Base-by-base conservation (phyloP, 2,329 filamentous ascomycete species). In the Aureobasidium sp. region DNA sequence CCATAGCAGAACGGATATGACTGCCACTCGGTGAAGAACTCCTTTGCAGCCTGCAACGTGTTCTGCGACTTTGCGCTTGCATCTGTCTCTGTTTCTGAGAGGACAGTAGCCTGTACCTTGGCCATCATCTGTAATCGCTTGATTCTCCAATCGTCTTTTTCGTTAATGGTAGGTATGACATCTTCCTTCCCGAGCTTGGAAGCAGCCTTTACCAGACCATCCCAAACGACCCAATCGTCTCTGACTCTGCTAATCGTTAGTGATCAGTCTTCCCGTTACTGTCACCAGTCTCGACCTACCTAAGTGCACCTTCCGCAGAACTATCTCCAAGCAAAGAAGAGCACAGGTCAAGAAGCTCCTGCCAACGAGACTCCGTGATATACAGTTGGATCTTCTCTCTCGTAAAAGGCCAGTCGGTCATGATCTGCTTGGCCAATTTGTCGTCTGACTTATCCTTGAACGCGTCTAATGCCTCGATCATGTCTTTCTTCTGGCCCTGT, bases 171-270 rank as follows among this genome's bases (percentile, higher is more conserved):
- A 27, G 37, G 55, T n/a, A 55, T 26, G 24, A 13, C 43, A 26
- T 62, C 60, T 7, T 26, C 15, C 34, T 59, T 48, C 2, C 61
- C 61, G 15, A 60, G 46, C 37, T 60, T 52, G 12, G 37, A 24
- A n/a, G 53, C 52, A 29, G 62, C 62, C 27, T 48, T 57, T 3
- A 60, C 48, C 20, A 59, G 48, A 20, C 62, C 62, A n/a, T 60
- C 56, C 62, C 62, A 63, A 26, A 56, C 60, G 9, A 39, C 41
- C 60, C 60, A 62, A 50, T 62, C 60, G 12, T 62, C 60, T 47
- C 50, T 53, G 41, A 62, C 41, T 29, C 43, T 62, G 41, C 27
- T 41, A 5, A 2, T 27, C 17, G 27, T 39, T 12, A 60, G 44
- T 10, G 15, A 15, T 24, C 15, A 13, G 5, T 36, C 5, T 12